phyloP scores from a whole-genome alignment of 2,329 filamentous ascomycete species.

The Magnaporthales sp. region DNA sequence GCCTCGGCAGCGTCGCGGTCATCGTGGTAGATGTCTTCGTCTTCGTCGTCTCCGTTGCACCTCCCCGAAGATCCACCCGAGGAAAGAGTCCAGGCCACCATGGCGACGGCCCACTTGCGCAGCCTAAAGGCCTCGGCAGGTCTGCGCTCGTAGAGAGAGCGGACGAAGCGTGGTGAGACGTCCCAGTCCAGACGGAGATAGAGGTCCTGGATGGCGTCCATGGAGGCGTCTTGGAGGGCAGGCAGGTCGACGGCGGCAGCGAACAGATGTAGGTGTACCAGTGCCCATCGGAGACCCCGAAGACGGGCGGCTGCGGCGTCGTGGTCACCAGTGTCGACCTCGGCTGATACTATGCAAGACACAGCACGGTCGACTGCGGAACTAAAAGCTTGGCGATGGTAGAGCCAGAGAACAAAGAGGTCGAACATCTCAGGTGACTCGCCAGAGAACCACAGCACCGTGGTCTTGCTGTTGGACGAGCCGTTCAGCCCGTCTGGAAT shows the following conservation, averaged over 20 bases:
- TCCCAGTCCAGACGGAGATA: slow-evolving; percentile 52
- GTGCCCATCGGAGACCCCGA: slow-evolving; percentile 42
- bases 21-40: slow-evolving; percentile 31
- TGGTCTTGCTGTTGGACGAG: slow-evolving; percentile 11
- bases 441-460: slow-evolving; percentile 28
- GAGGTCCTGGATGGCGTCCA: slow-evolving; percentile 50
- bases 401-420: slow-evolving; percentile 44
- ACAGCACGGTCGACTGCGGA: slow-evolving; percentile 33
- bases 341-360: slow-evolving; percentile 13
- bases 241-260: slow-evolving; percentile 40
- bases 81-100: slow-evolving; percentile 48
- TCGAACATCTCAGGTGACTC: slow-evolving; percentile 44
- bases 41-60: slow-evolving; percentile 7
- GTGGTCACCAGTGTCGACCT: background rate
- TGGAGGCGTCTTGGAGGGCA: slow-evolving; percentile 45
- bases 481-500: slow-evolving; percentile 15
- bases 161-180: slow-evolving; percentile 40
- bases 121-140: slow-evolving; percentile 39
- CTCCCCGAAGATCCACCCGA: slow-evolving; percentile 12
- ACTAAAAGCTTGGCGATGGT: slow-evolving; percentile 32
- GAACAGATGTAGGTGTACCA: slow-evolving; percentile 49
- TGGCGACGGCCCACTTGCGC: slow-evolving; percentile 51
- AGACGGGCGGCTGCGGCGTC: slow-evolving; percentile 5
- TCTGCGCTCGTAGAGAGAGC: slow-evolving; percentile 44
- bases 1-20: slow-evolving; percentile 14